Conservation (phyloP, 805 yeast genomes). For the Alloascoidea africana region DNA sequence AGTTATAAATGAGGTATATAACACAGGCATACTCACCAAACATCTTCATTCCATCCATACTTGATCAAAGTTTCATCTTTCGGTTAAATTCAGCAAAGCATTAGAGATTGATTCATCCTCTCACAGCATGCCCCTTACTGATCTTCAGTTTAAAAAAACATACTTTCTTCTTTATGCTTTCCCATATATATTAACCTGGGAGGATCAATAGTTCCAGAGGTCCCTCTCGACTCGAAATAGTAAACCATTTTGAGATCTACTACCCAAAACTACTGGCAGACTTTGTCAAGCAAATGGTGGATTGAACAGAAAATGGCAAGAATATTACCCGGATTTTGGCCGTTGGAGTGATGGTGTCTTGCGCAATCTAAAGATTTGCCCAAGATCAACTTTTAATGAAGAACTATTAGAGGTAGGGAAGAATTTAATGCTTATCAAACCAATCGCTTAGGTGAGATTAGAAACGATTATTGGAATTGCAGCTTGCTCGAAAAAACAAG, state of each 20-base stretch:
- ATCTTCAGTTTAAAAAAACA: conserved; percentile 5
- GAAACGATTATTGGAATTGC: too few species aligned
- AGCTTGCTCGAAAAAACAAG: too few species aligned
- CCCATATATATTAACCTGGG: conserved; percentile 46
- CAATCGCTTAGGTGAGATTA: too few species aligned
- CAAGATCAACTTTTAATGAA: too few species aligned
- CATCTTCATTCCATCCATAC: conserved; percentile 46
- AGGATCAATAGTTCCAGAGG: conserved; percentile 16
- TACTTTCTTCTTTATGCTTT: conserved; percentile 54
- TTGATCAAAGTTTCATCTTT: conserved; percentile 38
- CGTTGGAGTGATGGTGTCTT: too few species aligned
- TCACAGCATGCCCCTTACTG: conserved; percentile 12
- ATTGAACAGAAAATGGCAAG: too few species aligned
- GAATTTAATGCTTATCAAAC: too few species aligned
- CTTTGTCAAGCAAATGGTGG: conserved; percentile 4
- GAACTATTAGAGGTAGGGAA: too few species aligned
- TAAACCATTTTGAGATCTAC: conserved; percentile 22
- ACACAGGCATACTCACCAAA: conserved; percentile 32
- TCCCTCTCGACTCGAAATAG: conserved; percentile 23
- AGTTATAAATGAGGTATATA: not conserved
- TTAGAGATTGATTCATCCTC: conserved; percentile 15
- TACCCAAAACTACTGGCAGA: not conserved
- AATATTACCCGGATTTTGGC: too few species aligned
- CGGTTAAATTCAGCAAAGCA: too few species aligned
- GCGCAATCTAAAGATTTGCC: too few species aligned